A percentile compares a stretch with the other conserved stretches of the same genome.
Evolutionary conservation across 2,329 filamentous ascomycete genomes (phyloP).

Genomic region (Phialophora verrucosa): DNA sequence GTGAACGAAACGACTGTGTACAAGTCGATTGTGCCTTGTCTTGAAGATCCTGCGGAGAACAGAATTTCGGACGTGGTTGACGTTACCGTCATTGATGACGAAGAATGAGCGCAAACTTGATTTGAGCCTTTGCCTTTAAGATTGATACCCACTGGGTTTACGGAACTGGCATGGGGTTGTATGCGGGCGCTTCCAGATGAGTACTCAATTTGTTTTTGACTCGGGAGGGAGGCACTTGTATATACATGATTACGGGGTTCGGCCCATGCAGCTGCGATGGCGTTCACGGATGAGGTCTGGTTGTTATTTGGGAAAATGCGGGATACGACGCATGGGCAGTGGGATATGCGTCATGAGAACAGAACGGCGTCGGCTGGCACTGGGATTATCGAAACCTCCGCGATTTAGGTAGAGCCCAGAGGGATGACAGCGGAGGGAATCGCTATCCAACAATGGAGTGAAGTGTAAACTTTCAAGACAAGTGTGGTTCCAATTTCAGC

Average conservation of each 20-base stretch:
- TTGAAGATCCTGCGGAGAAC: constrained; percentile 28
- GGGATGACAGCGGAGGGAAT: not conserved
- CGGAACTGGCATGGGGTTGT: not conserved
- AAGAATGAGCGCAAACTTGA: constrained; percentile 6
- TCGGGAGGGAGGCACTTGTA: not conserved
- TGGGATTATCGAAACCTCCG: not conserved
- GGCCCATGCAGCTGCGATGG: not conserved
- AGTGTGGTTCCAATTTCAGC: not conserved
- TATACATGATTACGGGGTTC: not conserved
- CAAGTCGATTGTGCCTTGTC: constrained; percentile 44
- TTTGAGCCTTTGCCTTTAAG: not conserved
- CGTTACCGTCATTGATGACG: constrained; percentile 34
- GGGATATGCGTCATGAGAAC: not conserved
- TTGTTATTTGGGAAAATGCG: not conserved
- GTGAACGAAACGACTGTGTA: constrained; percentile 51
- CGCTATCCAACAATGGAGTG: not conserved
- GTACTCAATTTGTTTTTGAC: not conserved
- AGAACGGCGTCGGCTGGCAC: not conserved
- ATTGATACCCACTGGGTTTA: not conserved
- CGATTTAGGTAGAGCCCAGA: not conserved
- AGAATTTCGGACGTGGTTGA: constrained; percentile 37
- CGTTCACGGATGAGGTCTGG: not conserved
- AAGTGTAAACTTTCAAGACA: not conserved
- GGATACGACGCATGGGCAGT: not conserved
- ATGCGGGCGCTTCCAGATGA: not conserved